A percentile compares a stretch with the other conserved stretches of the same genome.
phyloP scores from a whole-genome alignment of 345 rosid species.

The Toxicodendron radicans region DNA sequence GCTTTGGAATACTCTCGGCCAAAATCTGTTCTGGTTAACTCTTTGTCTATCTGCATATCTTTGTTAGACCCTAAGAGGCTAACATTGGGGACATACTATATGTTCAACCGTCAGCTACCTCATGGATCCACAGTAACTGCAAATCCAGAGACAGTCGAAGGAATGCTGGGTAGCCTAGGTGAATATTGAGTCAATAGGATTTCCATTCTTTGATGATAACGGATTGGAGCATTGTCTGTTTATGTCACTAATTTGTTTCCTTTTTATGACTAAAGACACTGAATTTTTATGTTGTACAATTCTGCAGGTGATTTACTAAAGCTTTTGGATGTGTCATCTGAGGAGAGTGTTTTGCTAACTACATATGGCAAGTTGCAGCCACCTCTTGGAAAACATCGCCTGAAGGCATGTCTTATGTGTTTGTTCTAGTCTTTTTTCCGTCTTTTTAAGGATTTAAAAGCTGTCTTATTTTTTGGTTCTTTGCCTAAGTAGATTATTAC shows the following conservation, averaged over 20 bases:
- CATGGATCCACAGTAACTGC: constrained; percentile 56
- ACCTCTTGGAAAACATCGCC: constrained; percentile 90
- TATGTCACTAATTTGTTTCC: not conserved
- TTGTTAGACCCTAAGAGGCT: constrained; percentile 86
- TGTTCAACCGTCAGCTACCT: constrained; percentile 58
- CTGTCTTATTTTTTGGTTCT: constrained; percentile 7
- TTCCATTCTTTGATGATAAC: not conserved
- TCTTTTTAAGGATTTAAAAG: not conserved
- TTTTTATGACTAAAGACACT: not conserved
- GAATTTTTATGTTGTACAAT: not conserved
- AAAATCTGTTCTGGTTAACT: constrained; percentile 85
- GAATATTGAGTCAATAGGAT: constrained; percentile 2
- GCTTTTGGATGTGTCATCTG: constrained; percentile 73
- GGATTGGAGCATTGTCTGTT: not conserved
- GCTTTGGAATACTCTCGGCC: constrained; percentile 88
- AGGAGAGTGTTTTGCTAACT: constrained; percentile 59
- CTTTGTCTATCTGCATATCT: constrained; percentile 83
- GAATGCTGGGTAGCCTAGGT: constrained; percentile 93
- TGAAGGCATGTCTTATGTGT: constrained; percentile 53
- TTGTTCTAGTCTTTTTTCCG: not conserved
- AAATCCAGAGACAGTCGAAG: constrained; percentile 74
- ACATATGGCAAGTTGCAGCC: constrained; percentile 93
- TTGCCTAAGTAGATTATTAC: constrained; percentile 9
- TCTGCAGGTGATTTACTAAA: constrained; percentile 72
- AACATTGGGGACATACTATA: constrained; percentile 60